phyloP scores from a whole-genome alignment of 495 filamentous ascomycete species.

The Glonium stellatum region DNA sequence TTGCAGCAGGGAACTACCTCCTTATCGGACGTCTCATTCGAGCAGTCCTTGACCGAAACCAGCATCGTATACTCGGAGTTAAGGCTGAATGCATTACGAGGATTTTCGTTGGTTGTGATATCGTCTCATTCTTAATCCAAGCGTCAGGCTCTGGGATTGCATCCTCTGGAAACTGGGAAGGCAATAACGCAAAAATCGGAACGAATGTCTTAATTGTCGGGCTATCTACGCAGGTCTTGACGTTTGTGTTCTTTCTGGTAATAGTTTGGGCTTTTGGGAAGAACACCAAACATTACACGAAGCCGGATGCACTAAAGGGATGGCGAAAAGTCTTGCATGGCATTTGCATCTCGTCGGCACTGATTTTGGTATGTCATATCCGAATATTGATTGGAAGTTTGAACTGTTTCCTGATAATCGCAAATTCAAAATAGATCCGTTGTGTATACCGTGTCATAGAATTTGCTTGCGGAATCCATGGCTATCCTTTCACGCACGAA shows the following conservation, averaged over 20 bases:
- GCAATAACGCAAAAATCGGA: slow-evolving; percentile 23
- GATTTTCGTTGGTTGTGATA: slow-evolving; percentile 35
- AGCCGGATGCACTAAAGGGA: slow-evolving; percentile 11
- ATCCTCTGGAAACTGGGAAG: slow-evolving; percentile 32
- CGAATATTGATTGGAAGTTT: neutral
- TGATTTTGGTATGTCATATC: slow-evolving; percentile 29
- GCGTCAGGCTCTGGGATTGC: slow-evolving; percentile 36
- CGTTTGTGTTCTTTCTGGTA: slow-evolving; percentile 30
- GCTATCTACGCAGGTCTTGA: slow-evolving; percentile 30
- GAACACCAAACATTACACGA: neutral
- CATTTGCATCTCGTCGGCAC: slow-evolving; percentile 27
- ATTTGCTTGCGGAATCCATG: slow-evolving; percentile 34
- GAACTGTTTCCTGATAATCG: neutral
- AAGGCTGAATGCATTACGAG: slow-evolving; percentile 26
- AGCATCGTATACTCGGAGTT: slow-evolving; percentile 22
- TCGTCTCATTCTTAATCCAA: slow-evolving; percentile 35
- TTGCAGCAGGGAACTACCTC: slow-evolving; percentile 35
- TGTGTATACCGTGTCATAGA: slow-evolving; percentile 38
- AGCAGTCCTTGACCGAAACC: slow-evolving; percentile 1
- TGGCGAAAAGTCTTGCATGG: slow-evolving; percentile 29
- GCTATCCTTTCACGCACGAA: slow-evolving; percentile 36
- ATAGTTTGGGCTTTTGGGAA: slow-evolving; percentile 29
- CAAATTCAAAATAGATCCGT: slow-evolving; percentile 22
- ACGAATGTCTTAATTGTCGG: slow-evolving; percentile 32
- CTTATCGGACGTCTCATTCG: slow-evolving; percentile 33